Conservation (phyloP, 1,284 basidiomycete genomes). For the Cerioporus squamosus region DNA sequence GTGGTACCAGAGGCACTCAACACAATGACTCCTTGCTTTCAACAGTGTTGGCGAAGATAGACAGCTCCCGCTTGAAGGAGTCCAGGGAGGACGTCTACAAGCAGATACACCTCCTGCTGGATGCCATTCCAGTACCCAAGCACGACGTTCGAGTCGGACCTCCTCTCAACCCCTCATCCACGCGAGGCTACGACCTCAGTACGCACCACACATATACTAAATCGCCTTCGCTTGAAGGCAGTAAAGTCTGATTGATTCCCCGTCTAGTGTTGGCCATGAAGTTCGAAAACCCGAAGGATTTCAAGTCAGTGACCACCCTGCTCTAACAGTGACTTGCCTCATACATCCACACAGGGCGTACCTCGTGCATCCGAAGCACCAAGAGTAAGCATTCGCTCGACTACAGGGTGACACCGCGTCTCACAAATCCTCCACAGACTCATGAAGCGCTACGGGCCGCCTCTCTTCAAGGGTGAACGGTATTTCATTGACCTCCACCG, state of each 20-base stretch:
- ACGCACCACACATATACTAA: no score
- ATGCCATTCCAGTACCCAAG: slow-evolving; percentile 12
- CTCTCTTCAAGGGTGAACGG: slow-evolving; percentile 8
- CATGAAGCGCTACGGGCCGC: slow-evolving; percentile 8
- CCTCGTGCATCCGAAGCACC: slow-evolving; percentile 16
- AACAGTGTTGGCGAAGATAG: slow-evolving; percentile 17
- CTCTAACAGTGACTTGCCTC: no score
- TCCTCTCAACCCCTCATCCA: slow-evolving; percentile 6
- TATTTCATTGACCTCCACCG: no score
- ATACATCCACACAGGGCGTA: slow-evolving; percentile 3
- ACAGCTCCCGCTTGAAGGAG: slow-evolving; percentile 5
- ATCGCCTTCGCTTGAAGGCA: no score
- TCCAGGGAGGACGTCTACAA: slow-evolving; percentile 9
- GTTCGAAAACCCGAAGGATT: slow-evolving; percentile 11
- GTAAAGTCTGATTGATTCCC: not conserved
- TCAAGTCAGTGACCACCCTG: slow-evolving; percentile 7
- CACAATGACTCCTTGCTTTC: not conserved
- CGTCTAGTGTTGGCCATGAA: slow-evolving; percentile 11
- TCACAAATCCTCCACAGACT: not conserved
- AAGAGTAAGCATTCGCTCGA: slow-evolving; percentile 6
- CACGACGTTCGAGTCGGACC: slow-evolving; percentile 15
- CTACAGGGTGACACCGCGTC: no score
- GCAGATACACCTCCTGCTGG: slow-evolving; percentile 11
- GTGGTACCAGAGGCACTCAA: no score
- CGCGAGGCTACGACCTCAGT: slow-evolving; percentile 21